Conservation (phyloP, 768 basidiomycete species). For the Termitomyces sp. region DNA sequence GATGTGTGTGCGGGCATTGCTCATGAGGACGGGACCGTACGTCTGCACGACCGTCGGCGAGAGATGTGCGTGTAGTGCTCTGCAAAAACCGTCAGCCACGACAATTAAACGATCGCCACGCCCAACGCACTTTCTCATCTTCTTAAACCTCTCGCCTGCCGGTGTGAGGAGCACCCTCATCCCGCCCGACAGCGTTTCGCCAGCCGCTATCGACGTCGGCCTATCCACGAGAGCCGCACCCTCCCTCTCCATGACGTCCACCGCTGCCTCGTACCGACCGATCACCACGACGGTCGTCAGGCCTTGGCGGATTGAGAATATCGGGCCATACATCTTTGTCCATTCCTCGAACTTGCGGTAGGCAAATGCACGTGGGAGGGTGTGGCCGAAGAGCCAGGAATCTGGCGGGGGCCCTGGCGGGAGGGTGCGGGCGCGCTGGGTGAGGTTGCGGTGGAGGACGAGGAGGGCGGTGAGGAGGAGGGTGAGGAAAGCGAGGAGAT, state of each 20-base stretch:
- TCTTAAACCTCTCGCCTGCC: constrained; percentile 55
- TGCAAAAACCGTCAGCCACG: constrained; percentile 13
- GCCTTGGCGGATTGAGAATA: constrained; percentile 54
- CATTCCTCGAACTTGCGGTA: constrained; percentile 54
- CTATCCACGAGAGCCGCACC: constrained; percentile 53
- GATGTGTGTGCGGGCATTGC: constrained; percentile 36
- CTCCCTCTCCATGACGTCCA: constrained; percentile 65
- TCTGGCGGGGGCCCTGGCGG: constrained; percentile 41
- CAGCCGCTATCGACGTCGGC: constrained; percentile 50
- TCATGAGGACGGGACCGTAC: constrained; percentile 46
- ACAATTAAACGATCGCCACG: not conserved
- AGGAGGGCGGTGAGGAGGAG: constrained; percentile 25
- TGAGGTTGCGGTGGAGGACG: constrained; percentile 23
- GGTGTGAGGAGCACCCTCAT: constrained; percentile 52
- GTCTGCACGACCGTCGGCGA: constrained; percentile 45
- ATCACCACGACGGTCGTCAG: constrained; percentile 38
- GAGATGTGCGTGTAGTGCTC: constrained; percentile 55
- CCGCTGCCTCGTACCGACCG: constrained; percentile 48
- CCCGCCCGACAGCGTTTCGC: constrained; percentile 54
- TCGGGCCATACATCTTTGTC: constrained; percentile 55
- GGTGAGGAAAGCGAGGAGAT: constrained; percentile 23
- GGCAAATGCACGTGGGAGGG: constrained; percentile 33
- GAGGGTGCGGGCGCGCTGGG: constrained; percentile 21
- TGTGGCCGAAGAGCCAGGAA: constrained; percentile 32
- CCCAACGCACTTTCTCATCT: constrained; percentile 44